These are phyloP conservation scores for Rhodotorula graminis DNA, from an alignment of 768 basidiomycete genomes.

Conservation along the genomic window DNA sequence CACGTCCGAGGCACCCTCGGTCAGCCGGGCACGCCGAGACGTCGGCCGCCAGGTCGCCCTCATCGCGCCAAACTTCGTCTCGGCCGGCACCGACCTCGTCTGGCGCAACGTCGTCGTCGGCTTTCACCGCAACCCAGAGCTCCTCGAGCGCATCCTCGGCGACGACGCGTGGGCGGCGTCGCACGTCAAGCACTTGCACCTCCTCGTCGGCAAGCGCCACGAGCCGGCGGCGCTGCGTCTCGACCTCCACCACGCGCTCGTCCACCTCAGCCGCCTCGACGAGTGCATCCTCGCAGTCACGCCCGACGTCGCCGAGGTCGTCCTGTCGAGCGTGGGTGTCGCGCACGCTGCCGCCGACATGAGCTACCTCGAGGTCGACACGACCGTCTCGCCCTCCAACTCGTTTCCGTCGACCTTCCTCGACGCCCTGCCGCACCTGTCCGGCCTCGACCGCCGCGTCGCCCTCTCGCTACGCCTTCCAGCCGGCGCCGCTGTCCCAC, in stretches of 20 bases:
- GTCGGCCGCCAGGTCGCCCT: slow-evolving; percentile 6
- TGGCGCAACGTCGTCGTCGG: slow-evolving; percentile 16
- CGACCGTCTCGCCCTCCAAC: background rate
- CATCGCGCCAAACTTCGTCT: slow-evolving; percentile 1
- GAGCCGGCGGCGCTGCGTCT: background rate
- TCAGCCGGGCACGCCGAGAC: background rate
- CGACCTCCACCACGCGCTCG: background rate
- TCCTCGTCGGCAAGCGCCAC: background rate
- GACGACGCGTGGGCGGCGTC: background rate
- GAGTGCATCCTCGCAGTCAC: background rate
- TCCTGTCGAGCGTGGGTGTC: background rate
- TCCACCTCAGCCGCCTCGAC: background rate
- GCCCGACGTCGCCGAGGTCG: background rate
- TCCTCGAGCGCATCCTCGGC: background rate
- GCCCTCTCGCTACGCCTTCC: background rate
- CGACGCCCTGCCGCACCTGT: background rate
- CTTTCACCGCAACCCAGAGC: slow-evolving; percentile 9
- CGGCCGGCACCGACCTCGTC: background rate
- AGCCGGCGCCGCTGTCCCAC: background rate
- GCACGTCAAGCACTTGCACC: background rate
- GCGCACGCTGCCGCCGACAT: background rate
- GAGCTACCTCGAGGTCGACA: background rate
- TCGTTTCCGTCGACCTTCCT: background rate
- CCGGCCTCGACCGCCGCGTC: background rate
- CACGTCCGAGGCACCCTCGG: background rate